phyloP scores from a whole-genome alignment of 768 basidiomycete species.

The Pulveroboletus sp. region DNA sequence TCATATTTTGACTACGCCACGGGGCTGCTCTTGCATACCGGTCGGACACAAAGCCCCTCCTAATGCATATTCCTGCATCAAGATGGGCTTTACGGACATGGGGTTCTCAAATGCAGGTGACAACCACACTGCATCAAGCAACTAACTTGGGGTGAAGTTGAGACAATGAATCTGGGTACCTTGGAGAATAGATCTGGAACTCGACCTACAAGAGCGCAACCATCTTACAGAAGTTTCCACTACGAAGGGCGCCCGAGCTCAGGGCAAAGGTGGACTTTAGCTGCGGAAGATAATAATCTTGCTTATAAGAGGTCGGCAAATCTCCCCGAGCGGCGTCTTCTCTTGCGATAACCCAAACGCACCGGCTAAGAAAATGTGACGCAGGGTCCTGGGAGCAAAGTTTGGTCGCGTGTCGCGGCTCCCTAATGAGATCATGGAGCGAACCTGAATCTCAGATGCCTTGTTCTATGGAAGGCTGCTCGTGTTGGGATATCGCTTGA shows the following conservation, averaged over 20 bases:
- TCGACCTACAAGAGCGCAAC: not conserved
- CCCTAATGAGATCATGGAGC: slow-evolving; percentile 7
- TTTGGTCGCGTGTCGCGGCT: slow-evolving; percentile 3
- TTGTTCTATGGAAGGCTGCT: not conserved
- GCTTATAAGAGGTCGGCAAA: not conserved
- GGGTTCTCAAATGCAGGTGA: not conserved
- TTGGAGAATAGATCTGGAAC: not conserved
- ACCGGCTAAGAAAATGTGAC: not conserved
- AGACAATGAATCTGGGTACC: not conserved
- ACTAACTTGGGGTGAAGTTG: not conserved
- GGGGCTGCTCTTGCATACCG: not conserved
- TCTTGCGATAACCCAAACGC: not conserved
- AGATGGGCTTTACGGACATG: slow-evolving; percentile 18
- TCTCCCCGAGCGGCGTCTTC: not conserved
- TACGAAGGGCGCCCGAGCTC: not conserved
- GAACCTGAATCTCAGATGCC: slow-evolving; percentile 13
- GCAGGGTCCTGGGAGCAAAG: slow-evolving; percentile 4
- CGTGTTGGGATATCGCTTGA: no score
- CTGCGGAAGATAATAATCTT: not conserved
- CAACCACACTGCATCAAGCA: not conserved
- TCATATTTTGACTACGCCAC: no score
- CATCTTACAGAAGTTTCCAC: not conserved
- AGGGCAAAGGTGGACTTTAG: not conserved
- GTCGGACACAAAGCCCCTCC: slow-evolving; percentile 8
- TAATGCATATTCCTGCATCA: slow-evolving; percentile 7